phyloP scores from a whole-genome alignment of 225 moss, liverwort and hornwort species.

The Straminergon stramineum region DNA sequence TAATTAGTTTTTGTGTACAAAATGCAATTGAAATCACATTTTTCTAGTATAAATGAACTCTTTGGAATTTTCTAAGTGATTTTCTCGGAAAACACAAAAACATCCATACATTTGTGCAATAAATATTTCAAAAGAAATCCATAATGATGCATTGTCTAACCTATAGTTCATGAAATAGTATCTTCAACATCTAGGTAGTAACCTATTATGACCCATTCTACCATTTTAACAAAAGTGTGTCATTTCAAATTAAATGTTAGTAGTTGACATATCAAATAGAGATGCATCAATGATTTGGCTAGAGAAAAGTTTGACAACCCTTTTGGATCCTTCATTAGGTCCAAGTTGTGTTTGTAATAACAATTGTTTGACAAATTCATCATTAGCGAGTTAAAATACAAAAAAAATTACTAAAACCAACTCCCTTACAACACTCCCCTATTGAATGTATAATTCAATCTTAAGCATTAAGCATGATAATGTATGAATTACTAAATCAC shows the following conservation, averaged over 20 bases:
- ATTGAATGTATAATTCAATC: too few relatives aligned
- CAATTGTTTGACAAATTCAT: too few relatives aligned
- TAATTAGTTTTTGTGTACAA: not conserved
- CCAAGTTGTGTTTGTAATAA: too few relatives aligned
- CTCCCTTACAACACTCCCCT: too few relatives aligned
- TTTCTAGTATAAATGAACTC: not conserved
- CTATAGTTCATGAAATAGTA: not conserved
- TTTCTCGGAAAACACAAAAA: not conserved
- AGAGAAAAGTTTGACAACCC: not conserved
- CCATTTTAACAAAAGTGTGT: not conserved
- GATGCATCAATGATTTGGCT: too few relatives aligned
- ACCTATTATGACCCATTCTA: accelerated
- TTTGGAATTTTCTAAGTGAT: not conserved
- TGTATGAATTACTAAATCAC: too few relatives aligned
- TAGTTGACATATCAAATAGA: not conserved
- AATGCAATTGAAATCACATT: too few relatives aligned
- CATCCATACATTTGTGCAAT: not conserved
- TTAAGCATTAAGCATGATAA: too few relatives aligned
- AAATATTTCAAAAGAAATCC: not conserved
- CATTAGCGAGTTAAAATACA: too few relatives aligned
- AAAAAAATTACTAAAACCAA: too few relatives aligned
- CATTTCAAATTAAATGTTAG: not conserved
- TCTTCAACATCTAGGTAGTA: too few relatives aligned
- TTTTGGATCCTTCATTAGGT: not conserved
- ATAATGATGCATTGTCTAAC: accelerated